A percentile compares a stretch with the other conserved stretches of the same genome.
These are phyloP conservation scores for Aureobasidium leucospermi DNA, from an alignment of 2,329 filamentous ascomycete genomes.

Conservation along the genomic window DNA sequence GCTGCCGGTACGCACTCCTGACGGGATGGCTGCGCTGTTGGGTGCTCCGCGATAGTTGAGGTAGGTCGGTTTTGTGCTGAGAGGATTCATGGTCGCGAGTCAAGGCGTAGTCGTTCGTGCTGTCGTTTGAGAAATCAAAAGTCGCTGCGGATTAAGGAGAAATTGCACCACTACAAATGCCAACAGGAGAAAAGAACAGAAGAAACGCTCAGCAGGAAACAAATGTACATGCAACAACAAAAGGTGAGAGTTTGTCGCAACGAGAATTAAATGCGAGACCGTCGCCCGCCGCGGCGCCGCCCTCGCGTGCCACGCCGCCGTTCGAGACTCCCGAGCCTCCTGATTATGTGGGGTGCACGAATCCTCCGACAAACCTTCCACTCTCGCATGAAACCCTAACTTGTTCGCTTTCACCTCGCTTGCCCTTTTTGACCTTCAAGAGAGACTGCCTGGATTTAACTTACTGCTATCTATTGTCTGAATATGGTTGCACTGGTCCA, in stretches of 20 bases:
- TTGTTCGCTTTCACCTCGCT: not conserved
- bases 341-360: not conserved
- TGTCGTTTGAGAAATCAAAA: not conserved
- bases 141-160: not conserved
- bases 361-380: not conserved
- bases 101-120: not conserved
- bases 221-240: not conserved
- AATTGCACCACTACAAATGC: not conserved
- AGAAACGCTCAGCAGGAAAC: not conserved
- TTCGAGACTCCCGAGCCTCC: not conserved
- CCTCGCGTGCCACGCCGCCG: slow-evolving; percentile 1
- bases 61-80: slow-evolving; percentile 8
- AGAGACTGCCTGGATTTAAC: not conserved
- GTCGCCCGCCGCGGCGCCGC: not conserved
- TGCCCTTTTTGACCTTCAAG: not conserved
- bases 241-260: not conserved
- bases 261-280: slow-evolving; percentile 9
- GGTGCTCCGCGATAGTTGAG: slow-evolving; percentile 9
- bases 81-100: not conserved
- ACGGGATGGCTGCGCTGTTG: not conserved
- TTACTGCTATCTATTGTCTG: too few relatives aligned
- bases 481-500: too few relatives aligned
- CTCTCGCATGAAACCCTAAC: not conserved
- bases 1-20: not conserved
- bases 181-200: not conserved